Evolutionary conservation across 257 asterid genomes (phyloP).

Genomic region (Solanum dulcamara): DNA sequence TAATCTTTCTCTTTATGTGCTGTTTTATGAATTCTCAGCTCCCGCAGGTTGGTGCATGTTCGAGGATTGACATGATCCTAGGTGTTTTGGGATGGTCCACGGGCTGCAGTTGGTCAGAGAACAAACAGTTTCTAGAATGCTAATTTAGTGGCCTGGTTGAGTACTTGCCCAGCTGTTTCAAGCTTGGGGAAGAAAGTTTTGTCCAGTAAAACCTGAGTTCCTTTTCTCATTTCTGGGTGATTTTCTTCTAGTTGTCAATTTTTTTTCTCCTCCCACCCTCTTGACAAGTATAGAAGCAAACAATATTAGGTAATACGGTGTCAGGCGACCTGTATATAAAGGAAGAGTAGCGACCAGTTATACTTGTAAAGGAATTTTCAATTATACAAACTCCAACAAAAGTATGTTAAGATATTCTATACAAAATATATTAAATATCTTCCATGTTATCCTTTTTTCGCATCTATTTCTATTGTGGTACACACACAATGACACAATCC

Average conservation of each 20-base stretch:
- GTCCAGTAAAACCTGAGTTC: conserved; percentile 17
- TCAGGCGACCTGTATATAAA: conserved; percentile 40
- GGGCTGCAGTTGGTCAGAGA: conserved; percentile 83
- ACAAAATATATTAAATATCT: background rate
- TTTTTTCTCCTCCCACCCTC: background rate
- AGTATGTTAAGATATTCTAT: background rate
- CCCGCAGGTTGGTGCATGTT: conserved; percentile 48
- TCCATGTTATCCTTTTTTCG: background rate
- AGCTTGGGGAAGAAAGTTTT: conserved; percentile 38
- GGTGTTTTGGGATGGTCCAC: conserved; percentile 92
- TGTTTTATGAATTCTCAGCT: background rate
- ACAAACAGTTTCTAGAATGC: conserved; percentile 48
- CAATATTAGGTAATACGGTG: conserved; percentile 17
- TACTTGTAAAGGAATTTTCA: conserved; percentile 51
- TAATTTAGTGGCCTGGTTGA: conserved; percentile 10
- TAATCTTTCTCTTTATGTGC: background rate
- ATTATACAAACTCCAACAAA: background rate
- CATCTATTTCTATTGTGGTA: background rate
- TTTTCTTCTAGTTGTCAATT: conserved; percentile 10
- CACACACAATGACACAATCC: background rate
- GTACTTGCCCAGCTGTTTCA: conserved; percentile 18
- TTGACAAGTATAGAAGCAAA: conserved; percentile 11
- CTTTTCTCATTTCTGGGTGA: background rate
- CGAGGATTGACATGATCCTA: conserved; percentile 59
- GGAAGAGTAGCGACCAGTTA: conserved; percentile 26